These are phyloP conservation scores for Suhomyces bribrorum DNA, from an alignment of 1,139 yeast species.

Conservation along the genomic window DNA sequence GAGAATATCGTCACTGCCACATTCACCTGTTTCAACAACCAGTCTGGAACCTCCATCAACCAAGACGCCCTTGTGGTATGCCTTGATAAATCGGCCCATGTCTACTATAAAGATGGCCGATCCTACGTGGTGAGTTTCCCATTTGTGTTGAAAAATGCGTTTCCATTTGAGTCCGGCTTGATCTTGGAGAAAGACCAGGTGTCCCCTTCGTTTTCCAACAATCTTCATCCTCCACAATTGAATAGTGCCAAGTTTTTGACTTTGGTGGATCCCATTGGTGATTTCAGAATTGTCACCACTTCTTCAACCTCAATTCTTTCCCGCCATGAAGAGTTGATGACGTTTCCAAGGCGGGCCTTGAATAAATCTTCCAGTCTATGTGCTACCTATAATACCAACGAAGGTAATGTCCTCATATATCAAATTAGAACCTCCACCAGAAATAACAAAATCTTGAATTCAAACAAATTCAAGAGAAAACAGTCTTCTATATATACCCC, in stretches of 20 bases:
- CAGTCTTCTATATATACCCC: conserved; percentile 39
- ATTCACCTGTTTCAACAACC: conserved; percentile 41
- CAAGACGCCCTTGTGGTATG: conserved; percentile 49
- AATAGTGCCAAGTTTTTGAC: conserved; percentile 54
- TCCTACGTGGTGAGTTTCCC: conserved; percentile 64
- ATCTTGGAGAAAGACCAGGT: conserved; percentile 52
- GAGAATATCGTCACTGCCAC: conserved; percentile 49
- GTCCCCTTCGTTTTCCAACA: conserved; percentile 15
- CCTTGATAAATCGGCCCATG: conserved; percentile 50
- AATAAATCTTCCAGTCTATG: conserved; percentile 43
- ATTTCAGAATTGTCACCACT: conserved; percentile 65
- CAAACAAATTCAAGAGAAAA: conserved; percentile 25
- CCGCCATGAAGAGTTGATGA: conserved; percentile 54
- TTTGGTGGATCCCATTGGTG: conserved; percentile 68
- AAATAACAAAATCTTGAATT: conserved; percentile 16
- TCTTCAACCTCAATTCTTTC: conserved; percentile 70
- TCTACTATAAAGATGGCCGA: conserved; percentile 60
- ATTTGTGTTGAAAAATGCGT: conserved; percentile 54
- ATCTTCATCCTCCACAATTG: conserved; percentile 25
- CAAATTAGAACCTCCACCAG: conserved; percentile 49
- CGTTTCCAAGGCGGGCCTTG: conserved; percentile 46
- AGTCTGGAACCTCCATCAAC: neutral
- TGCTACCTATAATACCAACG: conserved; percentile 53
- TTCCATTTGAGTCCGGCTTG: conserved; percentile 66
- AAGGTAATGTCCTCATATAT: conserved; percentile 47